Percentiles rank a stretch among this genome's conserved stretches.
phyloP scores from a whole-genome alignment of 495 filamentous ascomycete species.

The Hypoxylon lienhwacheense region DNA sequence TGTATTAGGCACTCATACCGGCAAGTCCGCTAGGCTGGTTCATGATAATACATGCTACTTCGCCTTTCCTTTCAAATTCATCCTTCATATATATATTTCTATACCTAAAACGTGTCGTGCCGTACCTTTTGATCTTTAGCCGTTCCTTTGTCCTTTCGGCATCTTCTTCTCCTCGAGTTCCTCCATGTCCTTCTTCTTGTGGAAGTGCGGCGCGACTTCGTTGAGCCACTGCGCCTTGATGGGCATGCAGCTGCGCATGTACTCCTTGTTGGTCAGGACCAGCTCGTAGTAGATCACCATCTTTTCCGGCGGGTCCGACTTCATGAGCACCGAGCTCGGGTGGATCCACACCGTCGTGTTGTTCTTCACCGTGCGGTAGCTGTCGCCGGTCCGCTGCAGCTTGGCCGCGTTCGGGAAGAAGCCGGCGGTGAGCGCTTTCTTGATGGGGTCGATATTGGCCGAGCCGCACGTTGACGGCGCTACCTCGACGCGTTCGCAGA shows the following conservation, averaged over 20 bases:
- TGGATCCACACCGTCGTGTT: constrained; percentile 88
- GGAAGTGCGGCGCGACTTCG: constrained; percentile 93
- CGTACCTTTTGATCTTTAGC: not conserved
- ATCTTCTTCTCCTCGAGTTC: constrained; percentile 78
- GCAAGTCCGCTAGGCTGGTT: not conserved
- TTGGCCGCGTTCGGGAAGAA: constrained; percentile 96
- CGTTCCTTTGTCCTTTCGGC: constrained; percentile 41
- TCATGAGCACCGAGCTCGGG: constrained; percentile 79
- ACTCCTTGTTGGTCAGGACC: constrained; percentile 92
- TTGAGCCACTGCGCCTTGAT: constrained; percentile 82
- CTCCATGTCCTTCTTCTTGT: constrained; percentile 92
- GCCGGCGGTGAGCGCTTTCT: constrained; percentile 84
- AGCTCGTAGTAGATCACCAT: constrained; percentile 92
- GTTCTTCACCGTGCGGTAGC: constrained; percentile 94
- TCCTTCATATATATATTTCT: too few species aligned
- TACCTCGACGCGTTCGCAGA: constrained; percentile 90
- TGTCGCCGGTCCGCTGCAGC: constrained; percentile 81
- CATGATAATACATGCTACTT: not conserved
- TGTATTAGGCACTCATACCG: not conserved
- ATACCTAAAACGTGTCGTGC: not conserved
- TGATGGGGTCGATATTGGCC: constrained; percentile 71
- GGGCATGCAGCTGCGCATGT: constrained; percentile 85
- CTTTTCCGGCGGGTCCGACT: constrained; percentile 72
- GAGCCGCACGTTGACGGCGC: constrained; percentile 67
- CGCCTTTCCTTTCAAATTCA: not conserved